phyloP scores from a whole-genome alignment of 208 protist genomes.

The Acanthamoeba rhysodes region DNA sequence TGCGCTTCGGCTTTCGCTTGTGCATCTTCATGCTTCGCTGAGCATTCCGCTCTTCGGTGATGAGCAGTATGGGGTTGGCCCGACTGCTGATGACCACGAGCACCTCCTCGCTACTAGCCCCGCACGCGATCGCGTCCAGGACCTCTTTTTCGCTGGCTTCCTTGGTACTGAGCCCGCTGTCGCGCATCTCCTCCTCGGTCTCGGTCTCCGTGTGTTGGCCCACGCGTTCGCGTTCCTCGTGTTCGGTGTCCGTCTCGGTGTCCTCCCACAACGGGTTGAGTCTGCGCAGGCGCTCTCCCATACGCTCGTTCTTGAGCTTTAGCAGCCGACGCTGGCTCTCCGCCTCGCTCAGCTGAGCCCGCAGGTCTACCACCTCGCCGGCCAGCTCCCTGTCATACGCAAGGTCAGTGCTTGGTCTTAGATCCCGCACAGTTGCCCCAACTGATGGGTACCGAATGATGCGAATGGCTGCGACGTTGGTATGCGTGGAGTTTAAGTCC shows the following conservation, averaged over 20 bases:
- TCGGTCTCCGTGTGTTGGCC: neutral
- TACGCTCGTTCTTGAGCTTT: neutral
- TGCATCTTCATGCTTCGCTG: neutral
- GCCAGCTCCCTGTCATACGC: neutral
- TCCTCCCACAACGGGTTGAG: constrained; percentile 19
- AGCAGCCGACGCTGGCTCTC: neutral
- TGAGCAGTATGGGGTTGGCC: neutral
- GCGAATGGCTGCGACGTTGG: constrained; percentile 13
- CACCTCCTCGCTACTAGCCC: neutral
- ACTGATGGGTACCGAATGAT: neutral
- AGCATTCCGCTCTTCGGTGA: neutral
- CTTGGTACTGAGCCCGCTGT: neutral
- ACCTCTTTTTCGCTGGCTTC: neutral
- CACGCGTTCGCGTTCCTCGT: neutral
- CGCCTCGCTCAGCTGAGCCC: neutral
- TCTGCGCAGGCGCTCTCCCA: neutral
- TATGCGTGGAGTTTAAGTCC: neutral
- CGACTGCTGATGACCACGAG: neutral
- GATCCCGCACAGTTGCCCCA: neutral
- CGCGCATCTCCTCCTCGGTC: constrained; percentile 23
- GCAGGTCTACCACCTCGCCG: constrained; percentile 39
- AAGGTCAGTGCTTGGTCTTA: neutral
- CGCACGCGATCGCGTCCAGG: neutral
- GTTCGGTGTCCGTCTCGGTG: constrained; percentile 1
- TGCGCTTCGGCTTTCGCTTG: neutral